phyloP scores from a whole-genome alignment of 371 early-diverging fungal species.

The Sporodiniella umbellata region DNA sequence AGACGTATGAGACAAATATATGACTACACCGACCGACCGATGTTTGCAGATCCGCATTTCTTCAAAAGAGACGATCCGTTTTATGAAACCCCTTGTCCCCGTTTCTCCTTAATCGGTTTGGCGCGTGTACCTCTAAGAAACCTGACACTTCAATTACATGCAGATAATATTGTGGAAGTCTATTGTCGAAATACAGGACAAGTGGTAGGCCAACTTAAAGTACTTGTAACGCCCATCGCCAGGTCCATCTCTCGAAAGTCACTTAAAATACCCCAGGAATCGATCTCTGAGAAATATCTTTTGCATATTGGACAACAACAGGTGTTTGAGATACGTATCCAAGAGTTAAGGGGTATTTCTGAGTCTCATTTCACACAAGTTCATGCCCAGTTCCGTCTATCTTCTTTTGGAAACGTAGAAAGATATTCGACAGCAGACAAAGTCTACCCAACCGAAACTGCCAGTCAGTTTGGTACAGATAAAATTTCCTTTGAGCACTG shows the following conservation, averaged over 20 bases:
- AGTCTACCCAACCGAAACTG: conserved; percentile 65
- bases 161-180: conserved; percentile 53
- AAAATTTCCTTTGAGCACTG: conserved; percentile 57
- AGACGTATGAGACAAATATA: conserved; percentile 72
- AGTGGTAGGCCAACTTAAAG: conserved; percentile 45
- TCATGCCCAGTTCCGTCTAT: conserved; percentile 73
- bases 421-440: conserved; percentile 43
- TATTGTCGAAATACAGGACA: conserved; percentile 55
- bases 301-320: conserved; percentile 50
- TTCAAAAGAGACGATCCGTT: conserved; percentile 66
- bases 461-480: conserved; percentile 45
- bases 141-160: conserved; percentile 47
- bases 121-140: conserved; percentile 51
- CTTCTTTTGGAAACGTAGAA: conserved; percentile 50
- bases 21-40: conserved; percentile 62
- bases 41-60: conserved; percentile 47
- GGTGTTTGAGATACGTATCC: conserved; percentile 68
- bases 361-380: conserved; percentile 68
- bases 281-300: conserved; percentile 15
- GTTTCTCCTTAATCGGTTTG: conserved; percentile 59
- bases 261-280: not conserved
- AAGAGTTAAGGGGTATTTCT: conserved; percentile 57
- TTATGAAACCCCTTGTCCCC: conserved; percentile 52
- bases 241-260: conserved; percentile 21
- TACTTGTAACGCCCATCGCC: conserved; percentile 45